Evolutionary conservation across 352 stramenopile species (phyloP).

Genomic region (Phytopythium delawarense): DNA sequence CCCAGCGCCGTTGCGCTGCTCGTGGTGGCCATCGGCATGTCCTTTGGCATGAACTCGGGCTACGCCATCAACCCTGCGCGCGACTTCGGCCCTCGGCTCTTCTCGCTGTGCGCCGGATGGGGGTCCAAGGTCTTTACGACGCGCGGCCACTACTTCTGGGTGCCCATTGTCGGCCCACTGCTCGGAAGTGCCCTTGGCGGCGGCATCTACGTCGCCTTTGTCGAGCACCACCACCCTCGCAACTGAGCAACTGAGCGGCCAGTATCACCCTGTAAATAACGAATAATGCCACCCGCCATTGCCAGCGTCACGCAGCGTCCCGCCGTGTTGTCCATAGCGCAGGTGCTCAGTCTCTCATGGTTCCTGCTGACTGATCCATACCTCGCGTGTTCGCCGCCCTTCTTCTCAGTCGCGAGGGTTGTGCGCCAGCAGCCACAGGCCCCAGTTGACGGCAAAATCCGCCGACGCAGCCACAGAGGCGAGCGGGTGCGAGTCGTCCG

Average conservation of each 20-base stretch:
- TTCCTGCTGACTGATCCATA: not conserved
- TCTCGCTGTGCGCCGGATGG: conserved; percentile 34
- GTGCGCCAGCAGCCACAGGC: conserved; percentile 63
- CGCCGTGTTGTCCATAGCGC: not conserved
- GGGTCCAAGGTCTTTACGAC: conserved; percentile 28
- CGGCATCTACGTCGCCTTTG: conserved; percentile 22
- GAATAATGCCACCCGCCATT: not conserved
- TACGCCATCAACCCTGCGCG: conserved; percentile 60
- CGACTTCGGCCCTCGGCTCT: conserved; percentile 40
- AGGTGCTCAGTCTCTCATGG: not conserved
- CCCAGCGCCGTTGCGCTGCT: conserved; percentile 41
- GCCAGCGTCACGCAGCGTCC: not conserved
- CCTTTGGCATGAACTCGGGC: conserved; percentile 60
- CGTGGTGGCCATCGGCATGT: conserved; percentile 51
- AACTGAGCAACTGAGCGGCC: not conserved
- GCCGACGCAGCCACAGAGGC: conserved; percentile 58
- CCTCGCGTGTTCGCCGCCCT: not conserved
- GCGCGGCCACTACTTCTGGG: conserved; percentile 48
- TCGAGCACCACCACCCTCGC: conserved; percentile 25
- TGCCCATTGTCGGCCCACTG: conserved; percentile 35
- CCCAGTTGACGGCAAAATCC: conserved; percentile 79
- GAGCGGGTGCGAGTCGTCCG: conserved; percentile 68
- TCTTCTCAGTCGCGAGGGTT: conserved; percentile 21
- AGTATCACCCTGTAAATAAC: conserved; percentile 1
- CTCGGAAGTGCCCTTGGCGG: conserved; percentile 25